phyloP scores from a whole-genome alignment of 306 rosid genomes.

The Dryas drummondii region DNA sequence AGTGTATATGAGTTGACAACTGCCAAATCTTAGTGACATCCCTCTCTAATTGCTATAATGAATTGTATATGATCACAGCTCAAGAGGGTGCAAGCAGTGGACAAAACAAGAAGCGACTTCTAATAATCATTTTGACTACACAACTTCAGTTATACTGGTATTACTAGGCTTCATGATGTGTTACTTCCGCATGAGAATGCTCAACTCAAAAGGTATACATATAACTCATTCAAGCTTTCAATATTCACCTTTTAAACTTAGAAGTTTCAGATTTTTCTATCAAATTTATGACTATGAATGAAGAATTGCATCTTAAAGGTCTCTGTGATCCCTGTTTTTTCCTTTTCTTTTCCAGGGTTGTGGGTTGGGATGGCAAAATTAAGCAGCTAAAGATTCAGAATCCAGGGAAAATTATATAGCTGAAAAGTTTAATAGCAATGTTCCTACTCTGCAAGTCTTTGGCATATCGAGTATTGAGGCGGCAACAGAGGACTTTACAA shows the following conservation, averaged over 20 bases:
- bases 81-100: neutral
- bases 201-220: conserved; percentile 12
- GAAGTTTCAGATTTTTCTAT: neutral
- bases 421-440: conserved; percentile 25
- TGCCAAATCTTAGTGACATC: no score
- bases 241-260: no score
- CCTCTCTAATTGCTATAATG: neutral
- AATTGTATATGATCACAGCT: neutral
- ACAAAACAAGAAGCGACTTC: neutral
- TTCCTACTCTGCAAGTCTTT: conserved; percentile 30
- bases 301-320: no score
- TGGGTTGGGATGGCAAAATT: no score
- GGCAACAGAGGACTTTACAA: conserved; percentile 37
- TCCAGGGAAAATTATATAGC: neutral
- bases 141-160: neutral
- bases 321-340: neutral
- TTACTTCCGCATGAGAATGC: neutral
- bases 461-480: conserved; percentile 20
- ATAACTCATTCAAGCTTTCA: neutral
- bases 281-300: neutral
- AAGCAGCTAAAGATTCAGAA: conserved; percentile 9
- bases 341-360: no score
- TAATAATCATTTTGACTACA: neutral
- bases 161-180: neutral
- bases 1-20: no score